Evolutionary conservation across 306 rosid species (phyloP), one percentile per base, ranked within the genome.

Genomic region (Lathyrus aphaca): DNA sequence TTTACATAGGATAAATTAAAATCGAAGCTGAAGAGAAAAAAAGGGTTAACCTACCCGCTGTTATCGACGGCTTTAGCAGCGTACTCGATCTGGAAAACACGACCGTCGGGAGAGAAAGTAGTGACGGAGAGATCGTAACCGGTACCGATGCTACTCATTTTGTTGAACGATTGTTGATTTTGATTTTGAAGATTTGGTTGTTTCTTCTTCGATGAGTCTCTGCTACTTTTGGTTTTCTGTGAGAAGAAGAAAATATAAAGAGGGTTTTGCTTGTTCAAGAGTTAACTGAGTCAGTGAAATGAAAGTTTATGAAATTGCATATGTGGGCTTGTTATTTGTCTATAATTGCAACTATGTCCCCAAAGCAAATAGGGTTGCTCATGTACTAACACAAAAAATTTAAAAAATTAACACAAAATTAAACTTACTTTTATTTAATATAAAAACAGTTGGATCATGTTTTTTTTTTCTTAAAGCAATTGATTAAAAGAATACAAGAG

Each of bases 61-160:
- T 94, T 94, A 82, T 94, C 99, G 77, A 94, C 99, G 49, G 99
- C 99, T 82, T 94, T 94, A 39, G 97, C 90, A 4, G 99, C 99
- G 18, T 94, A 94, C 42, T 94, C 99, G 89, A 94, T 90, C 96
- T 94, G 99, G 67, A 94, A 94, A 64, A 94, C 96, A 14, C 99
- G 97, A 51, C 99, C 99, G 37, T 94, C 99, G 0, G 99, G 99
- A 5, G 99, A 94, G 77, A 94, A 94, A 27, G 99, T 94, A 15
- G 99, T 94, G 86, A 94, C 99, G 0, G 99, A 91, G 5, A 94
- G 97, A 80, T 94, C 99, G 76, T 94, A 94, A 12, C 99, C 99
- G 0, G 99, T 94, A 64, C 99, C 99, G 25, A 94, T 94, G 92
- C 99, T 94, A 75, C 59, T 53, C 59, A 53, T 53, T 10, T 19